phyloP scores from a whole-genome alignment of 306 rosid species.

The Rosa chinensis region DNA sequence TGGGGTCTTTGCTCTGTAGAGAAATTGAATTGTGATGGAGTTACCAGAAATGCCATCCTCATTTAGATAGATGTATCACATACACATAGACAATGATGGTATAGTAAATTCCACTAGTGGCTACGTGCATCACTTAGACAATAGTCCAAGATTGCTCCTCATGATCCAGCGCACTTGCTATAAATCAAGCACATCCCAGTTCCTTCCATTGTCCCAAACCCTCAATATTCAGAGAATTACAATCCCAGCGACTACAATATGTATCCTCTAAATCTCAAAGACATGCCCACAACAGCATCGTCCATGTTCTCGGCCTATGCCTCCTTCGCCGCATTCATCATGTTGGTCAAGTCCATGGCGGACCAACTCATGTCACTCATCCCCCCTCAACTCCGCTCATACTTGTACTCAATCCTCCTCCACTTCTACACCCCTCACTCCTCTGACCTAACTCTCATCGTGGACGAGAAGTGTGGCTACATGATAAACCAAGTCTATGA shows the following conservation, averaged over 20 bases:
- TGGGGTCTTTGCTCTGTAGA: too few relatives aligned
- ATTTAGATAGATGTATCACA: too few relatives aligned
- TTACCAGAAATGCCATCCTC: too few relatives aligned
- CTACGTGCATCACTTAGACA: too few relatives aligned
- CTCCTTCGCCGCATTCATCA: conserved; percentile 18
- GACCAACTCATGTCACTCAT: conserved; percentile 21
- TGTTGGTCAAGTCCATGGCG: conserved; percentile 28
- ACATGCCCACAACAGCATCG: conserved; percentile 17
- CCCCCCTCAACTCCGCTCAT: conserved; percentile 19
- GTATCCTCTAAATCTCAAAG: not conserved
- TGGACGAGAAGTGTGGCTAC: not conserved
- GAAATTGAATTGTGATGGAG: too few relatives aligned
- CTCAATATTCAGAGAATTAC: too few relatives aligned
- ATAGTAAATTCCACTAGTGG: too few relatives aligned
- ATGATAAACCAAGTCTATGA: not conserved
- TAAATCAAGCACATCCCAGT: not conserved
- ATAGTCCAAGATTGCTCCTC: not conserved
- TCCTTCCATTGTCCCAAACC: too few relatives aligned
- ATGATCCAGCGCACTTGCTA: not conserved
- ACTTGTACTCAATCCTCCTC: conserved; percentile 13
- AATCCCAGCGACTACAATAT: too few relatives aligned
- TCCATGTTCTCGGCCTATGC: conserved; percentile 35
- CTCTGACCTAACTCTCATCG: conserved; percentile 19
- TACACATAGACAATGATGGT: too few relatives aligned
- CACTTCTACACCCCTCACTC: conserved; percentile 22